Evolutionary conservation across 352 stramenopile species (phyloP), one percentile per base, ranked within the genome.

Genomic region (Pythium dissotocum): DNA sequence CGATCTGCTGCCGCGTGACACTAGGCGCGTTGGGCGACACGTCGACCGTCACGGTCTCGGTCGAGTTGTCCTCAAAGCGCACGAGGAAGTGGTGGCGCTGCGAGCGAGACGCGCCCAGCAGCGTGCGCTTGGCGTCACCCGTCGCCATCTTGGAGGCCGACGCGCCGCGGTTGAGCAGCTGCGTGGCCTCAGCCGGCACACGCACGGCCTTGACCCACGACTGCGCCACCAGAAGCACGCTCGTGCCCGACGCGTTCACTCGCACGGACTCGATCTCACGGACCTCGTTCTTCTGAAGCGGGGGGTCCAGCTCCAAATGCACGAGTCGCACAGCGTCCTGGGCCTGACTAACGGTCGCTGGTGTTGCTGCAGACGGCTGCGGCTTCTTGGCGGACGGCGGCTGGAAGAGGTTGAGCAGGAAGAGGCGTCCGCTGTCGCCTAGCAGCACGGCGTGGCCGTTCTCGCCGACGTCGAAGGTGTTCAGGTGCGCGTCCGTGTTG

Each of bases 401-500:
- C 48, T 89, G 79, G 58, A 91, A 77, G 9, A 91, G 63, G 44
- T 80, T 78, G 24, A 89, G 73, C 6, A 90, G 54, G 54, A 86
- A 88, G 60, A 91, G 73, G 14, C 69, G 70, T 1, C 81, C 77
- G 53, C 59, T 59, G 40, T 81, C 80, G 38, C 74, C 75, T 54
- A 84, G 78, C 46, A 92, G 70, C 63, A 82, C 76, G 55, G 71
- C 77, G 30, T 80, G 72, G 65, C 76, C 73, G 61, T 70, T 69
- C n/a, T 87, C 78, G 70, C 71, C 75, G 57, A 92, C 79, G 63
- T 90, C 84, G 54, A 92, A 92, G 1, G 84, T 89, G 63, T 80
- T 80, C 28, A 88, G 70, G 54, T 88, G 75, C 53, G 80, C 78
- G 33, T 78, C 75, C 53, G 77, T 83, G 61, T 74, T 71, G 48